These are phyloP conservation scores for Triticum timopheevii DNA, from an alignment of 176 grass and related monocot genomes.

Conservation along the genomic window DNA sequence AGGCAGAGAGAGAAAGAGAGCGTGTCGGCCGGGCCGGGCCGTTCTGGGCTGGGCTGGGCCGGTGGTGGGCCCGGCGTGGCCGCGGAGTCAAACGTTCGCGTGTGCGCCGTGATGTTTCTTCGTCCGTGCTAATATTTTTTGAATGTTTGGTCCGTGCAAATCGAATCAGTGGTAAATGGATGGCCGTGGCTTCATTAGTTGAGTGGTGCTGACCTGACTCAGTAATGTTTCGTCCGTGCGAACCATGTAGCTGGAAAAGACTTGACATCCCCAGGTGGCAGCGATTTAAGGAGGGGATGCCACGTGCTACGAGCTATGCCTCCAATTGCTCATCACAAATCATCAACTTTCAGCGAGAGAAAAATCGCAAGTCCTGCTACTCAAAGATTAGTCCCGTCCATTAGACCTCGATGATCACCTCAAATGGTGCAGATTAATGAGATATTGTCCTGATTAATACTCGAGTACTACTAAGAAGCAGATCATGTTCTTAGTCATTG, in stretches of 20 bases:
- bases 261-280: not conserved
- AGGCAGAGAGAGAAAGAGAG: not conserved
- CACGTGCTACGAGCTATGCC: not conserved
- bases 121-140: not conserved
- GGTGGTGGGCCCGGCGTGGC: not conserved
- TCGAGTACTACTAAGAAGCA: not conserved
- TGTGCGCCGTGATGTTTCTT: not conserved
- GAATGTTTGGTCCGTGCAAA: not conserved
- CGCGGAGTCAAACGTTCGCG: not conserved
- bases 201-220: not conserved
- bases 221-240: not conserved
- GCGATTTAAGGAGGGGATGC: not conserved
- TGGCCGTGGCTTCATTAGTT: not conserved
- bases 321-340: not conserved
- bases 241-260: not conserved
- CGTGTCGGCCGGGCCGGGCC: not conserved
- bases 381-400: not conserved
- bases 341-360: not conserved
- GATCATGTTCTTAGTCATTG: too few relatives aligned
- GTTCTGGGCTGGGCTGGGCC: too few relatives aligned
- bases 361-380: not conserved
- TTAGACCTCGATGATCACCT: not conserved
- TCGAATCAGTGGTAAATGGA: not conserved
- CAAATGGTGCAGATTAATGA: not conserved
- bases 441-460: not conserved